Conservation (phyloP, 164 flowering plant genomes). For the Malania oleifera region DNA sequence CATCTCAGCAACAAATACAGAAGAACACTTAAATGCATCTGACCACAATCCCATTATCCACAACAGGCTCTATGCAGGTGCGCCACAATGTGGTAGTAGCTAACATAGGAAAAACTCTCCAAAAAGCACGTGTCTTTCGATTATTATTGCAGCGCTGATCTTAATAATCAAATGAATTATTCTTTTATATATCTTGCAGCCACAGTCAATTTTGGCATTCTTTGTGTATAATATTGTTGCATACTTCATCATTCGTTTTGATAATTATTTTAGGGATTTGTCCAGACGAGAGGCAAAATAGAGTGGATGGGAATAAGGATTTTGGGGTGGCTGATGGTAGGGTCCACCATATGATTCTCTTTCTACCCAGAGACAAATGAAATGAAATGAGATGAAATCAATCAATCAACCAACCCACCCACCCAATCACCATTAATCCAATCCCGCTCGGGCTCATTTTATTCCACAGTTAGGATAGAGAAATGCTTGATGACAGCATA, state of each 20-base stretch:
- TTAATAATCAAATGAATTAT: not conserved
- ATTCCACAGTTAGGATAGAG: conserved; percentile 34
- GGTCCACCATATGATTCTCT: conserved; percentile 16
- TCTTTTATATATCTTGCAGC: not conserved
- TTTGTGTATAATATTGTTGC: not conserved
- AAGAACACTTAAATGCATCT: not conserved
- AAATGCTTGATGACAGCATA: conserved; percentile 38
- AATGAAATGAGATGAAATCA: conserved; percentile 21
- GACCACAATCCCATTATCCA: not conserved
- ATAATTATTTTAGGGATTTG: conserved; percentile 4
- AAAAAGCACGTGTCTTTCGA: not conserved
- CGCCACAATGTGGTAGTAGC: not conserved
- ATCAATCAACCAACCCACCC: conserved; percentile 37
- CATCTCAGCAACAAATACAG: not conserved
- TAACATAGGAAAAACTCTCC: not conserved
- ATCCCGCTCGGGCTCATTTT: conserved; percentile 12
- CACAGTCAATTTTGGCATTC: conserved; percentile 21
- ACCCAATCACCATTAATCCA: conserved; percentile 25
- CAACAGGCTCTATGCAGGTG: not conserved
- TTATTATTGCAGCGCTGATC: not conserved
- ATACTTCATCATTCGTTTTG: not conserved
- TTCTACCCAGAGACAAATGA: conserved; percentile 11
- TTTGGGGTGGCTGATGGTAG: conserved; percentile 23
- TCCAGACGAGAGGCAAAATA: conserved; percentile 9
- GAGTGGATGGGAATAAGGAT: conserved; percentile 11